phyloP scores from a whole-genome alignment of 192 early-diverging fungal species.

The Linnemannia zychae region DNA sequence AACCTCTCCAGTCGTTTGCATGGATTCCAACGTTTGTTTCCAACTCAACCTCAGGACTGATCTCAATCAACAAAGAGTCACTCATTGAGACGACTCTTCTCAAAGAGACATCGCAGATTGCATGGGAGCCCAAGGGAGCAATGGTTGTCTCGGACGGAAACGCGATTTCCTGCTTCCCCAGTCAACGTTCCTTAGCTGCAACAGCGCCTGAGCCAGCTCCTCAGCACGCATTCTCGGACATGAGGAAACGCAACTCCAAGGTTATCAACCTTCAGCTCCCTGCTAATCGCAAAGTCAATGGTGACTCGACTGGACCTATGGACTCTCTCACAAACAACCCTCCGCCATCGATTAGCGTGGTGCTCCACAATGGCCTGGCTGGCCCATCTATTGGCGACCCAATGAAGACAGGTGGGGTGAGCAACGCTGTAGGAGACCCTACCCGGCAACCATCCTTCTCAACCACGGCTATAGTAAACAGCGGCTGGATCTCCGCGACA shows the following conservation, averaged over 20 bases:
- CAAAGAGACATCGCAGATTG: slow-evolving; percentile 64
- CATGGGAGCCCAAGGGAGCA: slow-evolving; percentile 70
- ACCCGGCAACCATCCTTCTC: slow-evolving; percentile 15
- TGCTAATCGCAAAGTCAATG: slow-evolving; percentile 33
- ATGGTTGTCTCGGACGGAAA: slow-evolving; percentile 59
- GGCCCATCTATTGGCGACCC: slow-evolving; percentile 17
- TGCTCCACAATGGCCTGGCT: slow-evolving; percentile 19
- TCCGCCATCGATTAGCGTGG: slow-evolving; percentile 33
- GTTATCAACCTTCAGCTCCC: slow-evolving; percentile 50
- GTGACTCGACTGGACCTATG: slow-evolving; percentile 17
- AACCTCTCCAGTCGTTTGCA: slow-evolving; percentile 63
- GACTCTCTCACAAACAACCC: background rate
- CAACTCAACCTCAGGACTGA: slow-evolving; percentile 60
- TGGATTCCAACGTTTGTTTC: slow-evolving; percentile 61
- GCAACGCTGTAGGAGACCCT: slow-evolving; percentile 8
- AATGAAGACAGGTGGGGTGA: slow-evolving; percentile 18
- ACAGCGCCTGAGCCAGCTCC: slow-evolving; percentile 37
- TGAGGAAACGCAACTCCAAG: slow-evolving; percentile 48
- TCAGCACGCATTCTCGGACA: slow-evolving; percentile 45
- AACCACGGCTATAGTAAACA: slow-evolving; percentile 36
- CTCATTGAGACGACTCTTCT: slow-evolving; percentile 63
- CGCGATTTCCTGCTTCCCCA: slow-evolving; percentile 46
- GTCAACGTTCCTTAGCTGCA: slow-evolving; percentile 33
- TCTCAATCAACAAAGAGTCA: slow-evolving; percentile 68
- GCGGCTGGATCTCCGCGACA: slow-evolving; percentile 18